A percentile compares a stretch with the other conserved stretches of the same genome.
phyloP scores from a whole-genome alignment of 2,329 filamentous ascomycete genomes.

The Tolypocladium tropicale region DNA sequence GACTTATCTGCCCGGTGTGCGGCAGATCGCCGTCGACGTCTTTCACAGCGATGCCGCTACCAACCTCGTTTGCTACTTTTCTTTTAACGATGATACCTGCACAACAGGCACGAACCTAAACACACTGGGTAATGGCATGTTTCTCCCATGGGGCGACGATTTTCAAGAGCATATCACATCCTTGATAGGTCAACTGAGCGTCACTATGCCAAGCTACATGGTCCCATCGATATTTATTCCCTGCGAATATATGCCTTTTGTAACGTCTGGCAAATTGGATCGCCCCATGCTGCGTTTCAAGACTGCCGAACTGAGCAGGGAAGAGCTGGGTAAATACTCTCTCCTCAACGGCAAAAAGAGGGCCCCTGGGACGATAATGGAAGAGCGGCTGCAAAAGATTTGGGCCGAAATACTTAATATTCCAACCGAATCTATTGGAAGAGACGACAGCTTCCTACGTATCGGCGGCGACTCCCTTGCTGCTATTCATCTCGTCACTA shows the following conservation, averaged over 20 bases:
- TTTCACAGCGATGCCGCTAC: background rate
- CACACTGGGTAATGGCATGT: background rate
- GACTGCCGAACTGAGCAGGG: background rate
- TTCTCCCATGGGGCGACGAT: background rate
- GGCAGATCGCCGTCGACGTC: background rate
- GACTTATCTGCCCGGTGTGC: background rate
- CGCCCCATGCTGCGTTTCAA: conserved; percentile 1
- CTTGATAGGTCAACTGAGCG: background rate
- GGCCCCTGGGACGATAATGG: conserved; percentile 1
- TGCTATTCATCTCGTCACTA: conserved; percentile 9
- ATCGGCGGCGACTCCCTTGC: conserved; percentile 17
- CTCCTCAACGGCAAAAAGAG: background rate
- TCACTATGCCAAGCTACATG: conserved; percentile 4
- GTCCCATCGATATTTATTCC: conserved; percentile 5
- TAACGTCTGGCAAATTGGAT: conserved; percentile 8
- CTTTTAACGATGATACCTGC: background rate
- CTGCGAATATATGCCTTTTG: conserved; percentile 5
- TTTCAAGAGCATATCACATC: background rate
- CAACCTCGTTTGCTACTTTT: too few species aligned
- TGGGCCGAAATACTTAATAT: conserved; percentile 3
- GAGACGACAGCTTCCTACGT: conserved; percentile 14
- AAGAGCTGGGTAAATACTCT: background rate
- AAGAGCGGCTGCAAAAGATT: background rate
- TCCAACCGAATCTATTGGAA: conserved; percentile 14
- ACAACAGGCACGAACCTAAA: background rate